A percentile compares a stretch with the other conserved stretches of the same genome.
Conservation (phyloP, 305 asterid species). For the Withania somnifera region DNA sequence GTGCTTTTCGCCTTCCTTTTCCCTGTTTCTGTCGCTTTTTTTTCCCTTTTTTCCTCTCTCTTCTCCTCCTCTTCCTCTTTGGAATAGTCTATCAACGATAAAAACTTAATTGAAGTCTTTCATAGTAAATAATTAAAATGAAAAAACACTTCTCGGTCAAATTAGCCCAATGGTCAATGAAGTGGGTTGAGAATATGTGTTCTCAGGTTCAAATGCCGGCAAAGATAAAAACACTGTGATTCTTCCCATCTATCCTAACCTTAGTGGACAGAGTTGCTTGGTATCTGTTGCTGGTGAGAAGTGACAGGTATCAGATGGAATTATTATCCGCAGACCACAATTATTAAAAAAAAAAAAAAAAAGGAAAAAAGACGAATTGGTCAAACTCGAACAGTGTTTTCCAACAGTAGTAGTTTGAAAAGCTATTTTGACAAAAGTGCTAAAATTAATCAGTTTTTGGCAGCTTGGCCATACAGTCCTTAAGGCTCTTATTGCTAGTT, state of each 20-base stretch:
- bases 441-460: not conserved
- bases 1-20: not conserved
- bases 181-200: no score
- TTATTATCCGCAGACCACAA: no score
- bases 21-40: not conserved
- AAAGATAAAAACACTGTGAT: no score
- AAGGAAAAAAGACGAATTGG: not conserved
- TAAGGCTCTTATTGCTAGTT: not conserved
- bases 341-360: no score
- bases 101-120: not conserved
- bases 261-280: no score
- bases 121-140: not conserved
- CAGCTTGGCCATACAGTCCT: not conserved
- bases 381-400: not conserved
- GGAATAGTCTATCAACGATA: not conserved
- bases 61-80: not conserved
- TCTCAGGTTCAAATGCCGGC: no score
- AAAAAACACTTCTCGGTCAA: not conserved
- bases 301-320: no score
- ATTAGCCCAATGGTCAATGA: no score
- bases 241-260: no score
- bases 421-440: not conserved
- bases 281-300: no score
- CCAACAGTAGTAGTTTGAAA: not conserved
- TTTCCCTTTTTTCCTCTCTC: not conserved